phyloP scores from a whole-genome alignment of 495 filamentous ascomycete genomes.

The Penicillium salamii region DNA sequence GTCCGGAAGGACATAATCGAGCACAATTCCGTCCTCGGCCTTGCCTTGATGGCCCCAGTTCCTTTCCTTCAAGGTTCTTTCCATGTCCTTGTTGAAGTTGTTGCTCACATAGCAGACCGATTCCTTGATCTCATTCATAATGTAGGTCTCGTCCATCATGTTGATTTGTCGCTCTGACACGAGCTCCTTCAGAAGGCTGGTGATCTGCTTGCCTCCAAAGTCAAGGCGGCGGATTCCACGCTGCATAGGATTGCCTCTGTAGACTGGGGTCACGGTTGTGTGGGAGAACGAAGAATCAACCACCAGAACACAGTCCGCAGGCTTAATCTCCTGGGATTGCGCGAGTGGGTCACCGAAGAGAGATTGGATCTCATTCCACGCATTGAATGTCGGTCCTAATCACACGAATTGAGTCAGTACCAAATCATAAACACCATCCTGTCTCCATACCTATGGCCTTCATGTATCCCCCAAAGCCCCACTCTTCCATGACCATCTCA shows the following conservation, averaged over 20 bases:
- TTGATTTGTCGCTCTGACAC: slow-evolving; percentile 90
- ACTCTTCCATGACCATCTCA: slow-evolving; percentile 97
- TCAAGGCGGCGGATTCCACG: slow-evolving; percentile 81
- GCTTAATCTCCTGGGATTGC: slow-evolving; percentile 33
- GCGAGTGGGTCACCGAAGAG: slow-evolving; percentile 53
- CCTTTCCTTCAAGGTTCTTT: slow-evolving; percentile 82
- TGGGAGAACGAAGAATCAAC: slow-evolving; percentile 93
- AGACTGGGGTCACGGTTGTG: slow-evolving; percentile 85
- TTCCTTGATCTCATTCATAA: slow-evolving; percentile 97
- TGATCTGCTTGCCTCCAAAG: slow-evolving; percentile 87
- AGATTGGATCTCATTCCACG: slow-evolving; percentile 74
- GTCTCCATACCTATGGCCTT: slow-evolving; percentile 54
- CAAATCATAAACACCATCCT: background rate
- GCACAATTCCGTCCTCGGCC: slow-evolving; percentile 66
- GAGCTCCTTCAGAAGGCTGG: slow-evolving; percentile 89
- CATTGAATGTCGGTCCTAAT: slow-evolving; percentile 74
- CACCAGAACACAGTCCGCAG: slow-evolving; percentile 79
- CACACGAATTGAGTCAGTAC: slow-evolving; percentile 11
- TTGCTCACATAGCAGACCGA: slow-evolving; percentile 77
- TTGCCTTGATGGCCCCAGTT: slow-evolving; percentile 47
- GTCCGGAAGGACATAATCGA: slow-evolving; percentile 92
- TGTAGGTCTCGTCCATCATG: slow-evolving; percentile 86
- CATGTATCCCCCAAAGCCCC: slow-evolving; percentile 86
- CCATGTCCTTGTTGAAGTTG: slow-evolving; percentile 76
- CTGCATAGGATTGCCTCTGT: slow-evolving; percentile 77